phyloP scores from a whole-genome alignment of 306 rosid species.

The Coriaria nepalensis region DNA sequence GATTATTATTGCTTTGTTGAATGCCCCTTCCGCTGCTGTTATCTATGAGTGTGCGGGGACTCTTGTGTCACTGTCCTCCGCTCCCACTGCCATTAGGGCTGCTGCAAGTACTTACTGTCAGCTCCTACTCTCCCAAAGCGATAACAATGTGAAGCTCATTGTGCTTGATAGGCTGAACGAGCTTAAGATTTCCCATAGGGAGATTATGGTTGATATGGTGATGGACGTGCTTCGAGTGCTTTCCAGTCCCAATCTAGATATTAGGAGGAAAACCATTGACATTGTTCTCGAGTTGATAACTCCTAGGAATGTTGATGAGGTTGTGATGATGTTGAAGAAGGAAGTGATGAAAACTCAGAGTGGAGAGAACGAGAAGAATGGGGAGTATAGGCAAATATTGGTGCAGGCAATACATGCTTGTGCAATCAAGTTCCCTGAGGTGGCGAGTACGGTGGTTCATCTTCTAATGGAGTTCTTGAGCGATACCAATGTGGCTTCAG shows the following conservation, averaged over 20 bases:
- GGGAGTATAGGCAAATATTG: constrained; percentile 89
- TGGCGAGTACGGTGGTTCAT: constrained; percentile 92
- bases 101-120: constrained; percentile 77
- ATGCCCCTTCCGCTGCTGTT: constrained; percentile 70
- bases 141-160: constrained; percentile 85
- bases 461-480: constrained; percentile 97
- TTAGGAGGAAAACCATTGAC: constrained; percentile 84
- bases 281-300: constrained; percentile 79
- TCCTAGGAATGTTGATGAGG: constrained; percentile 75
- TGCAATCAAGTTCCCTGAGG: constrained; percentile 95
- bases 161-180: constrained; percentile 78
- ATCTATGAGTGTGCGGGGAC: constrained; percentile 86
- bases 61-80: constrained; percentile 75
- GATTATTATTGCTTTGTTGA: constrained; percentile 60
- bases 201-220: constrained; percentile 77
- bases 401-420: constrained; percentile 92
- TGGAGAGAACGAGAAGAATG: constrained; percentile 93
- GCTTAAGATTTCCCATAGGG: constrained; percentile 63
- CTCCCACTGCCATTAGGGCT: constrained; percentile 83
- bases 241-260: constrained; percentile 66
- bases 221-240: constrained; percentile 95
- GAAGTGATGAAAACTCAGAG: constrained; percentile 90
- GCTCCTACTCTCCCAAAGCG: constrained; percentile 80
- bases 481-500: constrained; percentile 76
- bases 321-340: constrained; percentile 85